Evolutionary conservation across 306 rosid species (phyloP).

Genomic region (Pueraria montana): DNA sequence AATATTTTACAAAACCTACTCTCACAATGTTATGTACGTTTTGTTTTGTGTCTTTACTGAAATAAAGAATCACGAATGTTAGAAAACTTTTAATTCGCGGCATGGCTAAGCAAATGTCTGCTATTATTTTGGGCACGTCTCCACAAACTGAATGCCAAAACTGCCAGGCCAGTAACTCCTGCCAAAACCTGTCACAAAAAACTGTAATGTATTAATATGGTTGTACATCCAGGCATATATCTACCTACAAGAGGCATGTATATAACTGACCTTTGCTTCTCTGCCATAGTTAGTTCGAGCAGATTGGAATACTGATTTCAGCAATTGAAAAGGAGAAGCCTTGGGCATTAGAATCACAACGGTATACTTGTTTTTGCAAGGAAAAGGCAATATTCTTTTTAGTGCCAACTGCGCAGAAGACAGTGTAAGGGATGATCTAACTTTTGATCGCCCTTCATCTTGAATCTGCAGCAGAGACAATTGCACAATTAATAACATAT

Average conservation of each 20-base stretch:
- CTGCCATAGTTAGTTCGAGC: conserved; percentile 53
- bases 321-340: conserved; percentile 62
- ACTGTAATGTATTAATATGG: neutral
- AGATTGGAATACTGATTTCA: conserved; percentile 70
- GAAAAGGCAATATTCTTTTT: conserved; percentile 81
- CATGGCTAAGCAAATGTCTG: conserved; percentile 42
- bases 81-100: conserved; percentile 37
- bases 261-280: conserved; percentile 72
- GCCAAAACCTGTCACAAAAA: conserved; percentile 74
- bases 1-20: conserved; percentile 30
- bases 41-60: conserved; percentile 21
- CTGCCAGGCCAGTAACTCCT: conserved; percentile 69
- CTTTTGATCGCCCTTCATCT: conserved; percentile 83
- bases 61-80: conserved; percentile 31
- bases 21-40: conserved; percentile 45
- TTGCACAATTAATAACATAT: conserved; percentile 25
- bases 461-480: conserved; percentile 64
- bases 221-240: conserved; percentile 32
- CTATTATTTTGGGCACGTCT: conserved; percentile 66
- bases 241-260: neutral
- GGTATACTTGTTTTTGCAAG: conserved; percentile 87
- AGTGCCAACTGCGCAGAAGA: conserved; percentile 73
- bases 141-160: conserved; percentile 75
- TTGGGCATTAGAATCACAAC: conserved; percentile 87
- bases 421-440: conserved; percentile 72